Evolutionary conservation across 352 stramenopile species (phyloP), one percentile per base, ranked within the genome.

Genomic region (Phytophthora pinifolia): DNA sequence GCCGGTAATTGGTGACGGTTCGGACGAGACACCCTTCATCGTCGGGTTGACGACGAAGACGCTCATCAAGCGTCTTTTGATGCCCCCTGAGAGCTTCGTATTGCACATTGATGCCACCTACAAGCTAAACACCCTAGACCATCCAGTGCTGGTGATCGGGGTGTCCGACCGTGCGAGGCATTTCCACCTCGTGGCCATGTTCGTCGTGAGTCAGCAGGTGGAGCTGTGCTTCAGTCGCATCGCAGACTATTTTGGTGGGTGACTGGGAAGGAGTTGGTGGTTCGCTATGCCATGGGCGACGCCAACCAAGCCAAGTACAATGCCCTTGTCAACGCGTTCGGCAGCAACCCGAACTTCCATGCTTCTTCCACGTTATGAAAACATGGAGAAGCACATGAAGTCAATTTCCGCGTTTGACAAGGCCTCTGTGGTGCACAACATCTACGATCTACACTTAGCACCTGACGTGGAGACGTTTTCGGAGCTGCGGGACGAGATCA

Each of bases 351-450:
- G 1, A 8, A 30, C 13, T 37, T 50, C 6, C 12, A 43, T 71
- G 51, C n/a, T 63, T 64, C 27, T 64, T 63, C 32, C 56, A 71
- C 33, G 36, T 64, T 0, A 46, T 61, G n/a, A 46, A 22, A 67
- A 67, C 5, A 31, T 67, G 30, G n/a, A 59, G 2, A 25, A 63
- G 17, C 27, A 17, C 0, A 66, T 41, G 6, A 17, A 13, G 10
- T 6, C 25, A 14, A 43, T 65, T 37, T 14, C 49, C 14, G 34
- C 38, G 13, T 32, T 32, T 36, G 48, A 54, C 4, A 37, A 9
- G 27, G 46, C 13, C 15, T 17, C 17, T 17, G 41, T 52, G 3
- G 15, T 25, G 20, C 2, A 25, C 20, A 4, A 25, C 2, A 25
- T 25, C 20, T 25, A 25, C 4, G 20, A 25, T 25, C 20, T 2